Base-by-base conservation (phyloP, 352 stramenopile genomes). In the Pythium insidiosum region DNA sequence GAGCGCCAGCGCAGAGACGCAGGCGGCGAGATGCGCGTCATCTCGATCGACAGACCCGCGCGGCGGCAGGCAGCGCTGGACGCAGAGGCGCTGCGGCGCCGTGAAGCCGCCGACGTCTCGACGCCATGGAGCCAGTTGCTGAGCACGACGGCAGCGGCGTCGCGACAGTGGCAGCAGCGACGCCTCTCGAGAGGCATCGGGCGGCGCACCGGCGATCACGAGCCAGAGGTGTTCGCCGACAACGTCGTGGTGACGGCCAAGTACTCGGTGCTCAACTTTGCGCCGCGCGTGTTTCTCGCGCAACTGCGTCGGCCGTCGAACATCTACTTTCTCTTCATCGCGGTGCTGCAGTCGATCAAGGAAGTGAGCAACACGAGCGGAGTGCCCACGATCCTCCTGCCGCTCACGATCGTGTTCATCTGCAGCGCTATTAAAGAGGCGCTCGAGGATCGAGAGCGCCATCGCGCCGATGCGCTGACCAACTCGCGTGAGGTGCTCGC, bases 261-360 rank as follows among this genome's bases (percentile, higher is more conserved):
- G 61, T 94, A 94, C 54, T 92, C 50, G 23, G 25, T 65, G 11
- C 84, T 63, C 66, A 91, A 86, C 54, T 94, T 94, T 44, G 50
- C 55, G 7, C 74, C 74, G 35, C 68, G 74, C 30, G 76, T 89
- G 42, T 53, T 94, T 19, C 47, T 84, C n/a, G 76, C 76, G 23
- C 75, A 90, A 25, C 12, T 90, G 26, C 50, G 85, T 56, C 66
- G 70, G n/a, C 73, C 78, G 35, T 86, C 75, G 22, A 92, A 92
- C 44, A 33, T 87, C 7, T 95, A 94, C 42, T 95, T 94, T 38
- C 53, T 95, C 37, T 83, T 92, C 35, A 88, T 95, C 44, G 73
- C 80, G 6, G 54, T 83, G 47, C 58, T 94, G 20, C 83, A 95
- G 64, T 74, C 71, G 12, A 88, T 94, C 47, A 71, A 69, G 38